Base-by-base conservation (phyloP, 2,329 filamentous ascomycete species). In the Botrytis galanthina region DNA sequence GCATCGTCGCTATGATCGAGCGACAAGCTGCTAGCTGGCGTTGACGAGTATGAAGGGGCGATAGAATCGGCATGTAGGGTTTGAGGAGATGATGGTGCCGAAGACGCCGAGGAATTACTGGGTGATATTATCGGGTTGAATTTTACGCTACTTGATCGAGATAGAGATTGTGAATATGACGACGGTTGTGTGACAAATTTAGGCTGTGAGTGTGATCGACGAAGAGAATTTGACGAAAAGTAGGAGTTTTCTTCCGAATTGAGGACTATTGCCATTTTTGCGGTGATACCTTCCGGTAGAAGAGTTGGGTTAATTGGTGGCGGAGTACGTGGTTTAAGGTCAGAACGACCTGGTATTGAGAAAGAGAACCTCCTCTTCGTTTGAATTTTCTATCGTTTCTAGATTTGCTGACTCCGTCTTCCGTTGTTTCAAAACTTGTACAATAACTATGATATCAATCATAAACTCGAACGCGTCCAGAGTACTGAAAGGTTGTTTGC, bases 1-100 rank as follows among this genome's bases (percentile, higher is more conserved):
- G 57, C 63, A 20, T 46, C 39, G 26, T 73, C 72, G 64, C 98
- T 88, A 81, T 97, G 97, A 94, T 76, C 94, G 87, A 63, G 94
- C 87, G 42, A 91, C 87, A 81, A 82, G 77, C 87, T 91, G 78
- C 89, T 90, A 29, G 87, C 86, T 7, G 90, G 87, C 4, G 90
- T 92, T 3, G 90, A 91, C 37, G 86, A 84, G 79, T 86, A 88
- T 2, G 90, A 91, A 7, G 86, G 85, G 79, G 86, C 84, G 35
- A 83, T 64, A 80, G 83, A 88, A 75, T 88, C 87, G 72, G 83
- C 83, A 72, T 86, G 85, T 51, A 85, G 75, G 22, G 85, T 85
- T 71, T 84, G 84, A 39, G 89, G 88, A 46, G 88, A 90, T 0
- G 88, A 88, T n/a, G 87, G 84, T 3, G 84, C 82, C 4, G 88